Percentiles rank a stretch among this genome's conserved stretches.
These are phyloP conservation scores for Neurospora terricola DNA, from an alignment of 495 filamentous ascomycete species.

Conservation along the genomic window DNA sequence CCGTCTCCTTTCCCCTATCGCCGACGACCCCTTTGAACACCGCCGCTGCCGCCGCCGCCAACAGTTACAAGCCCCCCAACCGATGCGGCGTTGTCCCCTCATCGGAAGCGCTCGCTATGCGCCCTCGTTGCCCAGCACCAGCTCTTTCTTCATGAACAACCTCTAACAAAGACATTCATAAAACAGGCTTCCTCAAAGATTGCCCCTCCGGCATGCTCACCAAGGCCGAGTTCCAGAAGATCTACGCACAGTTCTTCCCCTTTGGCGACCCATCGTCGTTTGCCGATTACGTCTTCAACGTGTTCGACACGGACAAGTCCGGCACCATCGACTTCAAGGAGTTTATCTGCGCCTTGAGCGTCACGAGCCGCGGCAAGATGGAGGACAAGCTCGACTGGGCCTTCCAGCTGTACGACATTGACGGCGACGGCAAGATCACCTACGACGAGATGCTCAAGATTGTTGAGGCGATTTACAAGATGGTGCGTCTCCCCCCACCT, in stretches of 20 bases:
- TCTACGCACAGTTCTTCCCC: conserved; percentile 98
- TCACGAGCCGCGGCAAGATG: conserved; percentile 95
- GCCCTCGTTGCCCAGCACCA: background rate
- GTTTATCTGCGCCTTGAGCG: conserved; percentile 96
- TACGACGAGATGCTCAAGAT: conserved; percentile 99
- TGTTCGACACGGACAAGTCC: conserved; percentile 94
- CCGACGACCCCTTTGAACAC: background rate
- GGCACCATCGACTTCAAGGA: conserved; percentile 99
- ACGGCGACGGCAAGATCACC: conserved; percentile 96
- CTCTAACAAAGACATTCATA: background rate
- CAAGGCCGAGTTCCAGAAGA: conserved; percentile 98
- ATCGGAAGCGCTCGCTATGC: background rate
- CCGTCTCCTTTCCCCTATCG: background rate
- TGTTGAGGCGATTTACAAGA: conserved; percentile 99
- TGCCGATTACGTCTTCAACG: conserved; percentile 98
- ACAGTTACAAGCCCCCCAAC: background rate
- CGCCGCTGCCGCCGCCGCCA: background rate
- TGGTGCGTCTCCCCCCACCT: conserved; percentile 48
- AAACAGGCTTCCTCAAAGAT: conserved; percentile 88
- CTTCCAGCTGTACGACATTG: conserved; percentile 98
- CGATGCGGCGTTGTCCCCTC: background rate
- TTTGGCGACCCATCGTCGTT: conserved; percentile 96
- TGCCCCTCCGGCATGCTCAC: conserved; percentile 93
- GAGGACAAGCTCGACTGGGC: conserved; percentile 99
- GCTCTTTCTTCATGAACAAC: background rate